Conservation (phyloP, 768 basidiomycete genomes). For the Russula sp. region DNA sequence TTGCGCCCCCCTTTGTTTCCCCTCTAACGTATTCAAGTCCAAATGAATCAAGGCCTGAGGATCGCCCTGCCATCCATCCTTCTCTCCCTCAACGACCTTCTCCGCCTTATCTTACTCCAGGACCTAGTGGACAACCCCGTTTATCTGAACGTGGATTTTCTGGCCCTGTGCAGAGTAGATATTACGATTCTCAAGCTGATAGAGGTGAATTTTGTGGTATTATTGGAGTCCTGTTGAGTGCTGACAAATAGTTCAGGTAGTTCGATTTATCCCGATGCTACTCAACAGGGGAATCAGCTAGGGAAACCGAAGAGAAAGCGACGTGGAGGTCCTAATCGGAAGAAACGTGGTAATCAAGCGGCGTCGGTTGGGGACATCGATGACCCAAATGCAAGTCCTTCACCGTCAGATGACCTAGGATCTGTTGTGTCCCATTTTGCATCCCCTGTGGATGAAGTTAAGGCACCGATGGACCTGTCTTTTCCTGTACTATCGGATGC, state of each 20-base stretch:
- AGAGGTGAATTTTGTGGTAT: conserved; percentile 16
- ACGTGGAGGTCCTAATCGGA: conserved; percentile 25
- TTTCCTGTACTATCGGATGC: neutral
- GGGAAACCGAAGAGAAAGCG: conserved; percentile 20
- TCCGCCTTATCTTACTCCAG: conserved; percentile 9
- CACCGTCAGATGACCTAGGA: conserved; percentile 1
- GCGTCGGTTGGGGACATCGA: neutral
- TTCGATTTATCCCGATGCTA: conserved; percentile 2
- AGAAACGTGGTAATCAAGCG: conserved; percentile 16
- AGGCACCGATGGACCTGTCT: neutral
- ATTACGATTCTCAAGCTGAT: conserved; percentile 9
- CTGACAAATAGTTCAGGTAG: conserved; percentile 16
- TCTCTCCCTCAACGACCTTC: conserved; percentile 28
- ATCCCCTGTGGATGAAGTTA: conserved; percentile 8
- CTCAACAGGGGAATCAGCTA: conserved; percentile 12
- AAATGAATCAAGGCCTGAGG: conserved; percentile 20
- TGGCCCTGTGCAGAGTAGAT: conserved; percentile 16
- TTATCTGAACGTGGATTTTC: conserved; percentile 19
- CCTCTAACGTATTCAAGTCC: conserved; percentile 11
- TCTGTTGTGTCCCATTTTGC: neutral
- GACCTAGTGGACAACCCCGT: conserved; percentile 11
- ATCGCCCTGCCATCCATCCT: conserved; percentile 19
- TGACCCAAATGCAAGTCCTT: conserved; percentile 11
- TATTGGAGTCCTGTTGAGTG: neutral
- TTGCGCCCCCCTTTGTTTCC: neutral